phyloP scores from a whole-genome alignment of 345 rosid species.

The Salix arbutifolia region DNA sequence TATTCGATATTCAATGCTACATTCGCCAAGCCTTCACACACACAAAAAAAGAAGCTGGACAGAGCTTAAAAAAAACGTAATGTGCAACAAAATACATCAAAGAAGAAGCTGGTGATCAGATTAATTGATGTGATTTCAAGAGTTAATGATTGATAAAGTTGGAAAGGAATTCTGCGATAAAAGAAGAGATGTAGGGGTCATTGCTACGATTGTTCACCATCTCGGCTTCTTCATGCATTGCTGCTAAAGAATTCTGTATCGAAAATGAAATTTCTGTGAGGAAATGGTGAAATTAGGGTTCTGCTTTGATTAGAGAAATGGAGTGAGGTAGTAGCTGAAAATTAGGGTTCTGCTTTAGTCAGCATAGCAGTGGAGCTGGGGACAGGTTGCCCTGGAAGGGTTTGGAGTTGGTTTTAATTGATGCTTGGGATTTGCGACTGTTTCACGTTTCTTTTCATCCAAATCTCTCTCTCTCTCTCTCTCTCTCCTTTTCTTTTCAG shows the following conservation, averaged over 20 bases:
- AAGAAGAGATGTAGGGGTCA: background rate
- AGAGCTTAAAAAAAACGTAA: background rate
- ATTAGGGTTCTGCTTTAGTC: too few relatives aligned
- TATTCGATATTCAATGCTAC: background rate
- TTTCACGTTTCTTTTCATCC: background rate
- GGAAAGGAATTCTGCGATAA: background rate
- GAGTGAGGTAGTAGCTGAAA: background rate
- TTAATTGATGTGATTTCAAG: background rate
- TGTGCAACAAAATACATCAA: background rate
- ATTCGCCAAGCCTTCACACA: background rate
- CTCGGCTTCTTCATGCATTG: background rate
- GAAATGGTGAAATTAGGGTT: background rate
- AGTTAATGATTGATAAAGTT: background rate
- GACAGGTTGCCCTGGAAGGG: background rate
- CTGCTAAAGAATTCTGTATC: background rate
- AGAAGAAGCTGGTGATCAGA: too few relatives aligned
- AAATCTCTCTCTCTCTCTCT: background rate
- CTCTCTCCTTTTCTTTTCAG: too few relatives aligned
- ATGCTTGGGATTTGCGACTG: background rate
- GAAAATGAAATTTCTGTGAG: background rate
- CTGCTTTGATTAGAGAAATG: background rate
- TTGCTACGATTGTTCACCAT: background rate
- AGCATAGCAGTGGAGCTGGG: background rate
- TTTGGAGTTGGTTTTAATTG: background rate
- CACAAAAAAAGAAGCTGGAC: background rate